Evolutionary conservation across 805 yeast genomes (phyloP).

Genomic region (Wickerhamiella occidentalis): DNA sequence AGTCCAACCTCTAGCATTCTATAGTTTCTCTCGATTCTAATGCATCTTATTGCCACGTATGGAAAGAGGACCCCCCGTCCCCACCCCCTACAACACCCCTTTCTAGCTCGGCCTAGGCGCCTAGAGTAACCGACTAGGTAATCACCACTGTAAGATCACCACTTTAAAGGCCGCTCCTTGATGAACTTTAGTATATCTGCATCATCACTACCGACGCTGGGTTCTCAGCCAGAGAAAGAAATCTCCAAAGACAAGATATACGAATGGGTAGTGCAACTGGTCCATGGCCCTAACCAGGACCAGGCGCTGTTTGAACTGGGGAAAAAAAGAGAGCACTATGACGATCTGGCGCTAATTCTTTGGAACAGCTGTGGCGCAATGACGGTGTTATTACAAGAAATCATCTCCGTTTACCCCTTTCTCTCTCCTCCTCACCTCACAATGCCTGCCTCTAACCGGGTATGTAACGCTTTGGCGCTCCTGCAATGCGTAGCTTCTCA

Average conservation of each 20-base stretch:
- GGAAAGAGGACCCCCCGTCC: not conserved
- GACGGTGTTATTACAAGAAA: conserved; percentile 82
- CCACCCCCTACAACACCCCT: not conserved
- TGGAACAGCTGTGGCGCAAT: conserved; percentile 97
- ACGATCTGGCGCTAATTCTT: conserved; percentile 78
- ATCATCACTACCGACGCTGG: conserved; percentile 8
- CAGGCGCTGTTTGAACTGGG: conserved; percentile 87
- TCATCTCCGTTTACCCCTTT: conserved; percentile 78
- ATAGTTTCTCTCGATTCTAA: too few relatives aligned
- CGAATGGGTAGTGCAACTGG: conserved; percentile 80
- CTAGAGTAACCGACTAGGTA: not conserved
- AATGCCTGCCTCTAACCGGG: conserved; percentile 80
- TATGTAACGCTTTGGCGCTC: conserved; percentile 88
- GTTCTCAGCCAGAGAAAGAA: conserved; percentile 8
- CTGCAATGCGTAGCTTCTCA: conserved; percentile 96
- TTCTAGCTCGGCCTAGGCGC: too few relatives aligned
- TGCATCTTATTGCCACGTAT: not conserved
- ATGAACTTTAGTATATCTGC: conserved; percentile 9
- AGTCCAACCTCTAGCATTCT: too few relatives aligned
- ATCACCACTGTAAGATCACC: not conserved
- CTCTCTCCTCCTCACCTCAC: conserved; percentile 77
- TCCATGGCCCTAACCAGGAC: conserved; percentile 83
- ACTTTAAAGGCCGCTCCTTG: too few relatives aligned
- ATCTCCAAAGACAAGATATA: conserved; percentile 54
- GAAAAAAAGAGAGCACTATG: conserved; percentile 87